Conservation (phyloP, 2,329 filamentous ascomycete genomes). For the Fusarium poae region DNA sequence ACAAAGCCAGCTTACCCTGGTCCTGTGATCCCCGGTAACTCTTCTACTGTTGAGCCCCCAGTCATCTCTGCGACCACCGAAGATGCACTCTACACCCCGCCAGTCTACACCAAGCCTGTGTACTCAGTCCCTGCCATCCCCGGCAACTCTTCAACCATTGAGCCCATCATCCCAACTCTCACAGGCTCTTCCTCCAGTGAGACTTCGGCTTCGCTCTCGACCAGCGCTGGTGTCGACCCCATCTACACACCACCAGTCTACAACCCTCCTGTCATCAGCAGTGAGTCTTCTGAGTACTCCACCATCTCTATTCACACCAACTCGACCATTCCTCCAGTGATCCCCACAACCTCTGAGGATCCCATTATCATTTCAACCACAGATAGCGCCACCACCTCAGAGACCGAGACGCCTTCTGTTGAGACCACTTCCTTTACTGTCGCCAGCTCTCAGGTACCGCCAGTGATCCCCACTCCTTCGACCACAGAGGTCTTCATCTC, state of each 20-base stretch:
- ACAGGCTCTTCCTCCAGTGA: background rate
- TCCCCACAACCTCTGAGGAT: constrained; percentile 9
- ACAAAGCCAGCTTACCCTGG: constrained; percentile 9
- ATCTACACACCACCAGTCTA: constrained; percentile 32
- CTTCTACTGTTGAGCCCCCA: constrained; percentile 6
- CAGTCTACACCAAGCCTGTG: constrained; percentile 27
- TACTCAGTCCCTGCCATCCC: constrained; percentile 15
- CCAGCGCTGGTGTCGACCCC: constrained; percentile 12
- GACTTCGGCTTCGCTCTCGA: background rate
- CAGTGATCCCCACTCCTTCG: constrained; percentile 3
- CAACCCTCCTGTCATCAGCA: constrained; percentile 8
- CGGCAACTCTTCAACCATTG: constrained; percentile 22
- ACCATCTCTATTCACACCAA: constrained; percentile 11
- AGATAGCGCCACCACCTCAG: constrained; percentile 14
- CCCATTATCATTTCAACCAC: background rate
- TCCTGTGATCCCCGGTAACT: constrained; percentile 3
- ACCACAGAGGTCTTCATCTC: background rate
- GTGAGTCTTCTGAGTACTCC: constrained; percentile 20
- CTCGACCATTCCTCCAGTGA: constrained; percentile 19
- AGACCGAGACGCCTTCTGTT: constrained; percentile 14
- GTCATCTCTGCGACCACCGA: constrained; percentile 6
- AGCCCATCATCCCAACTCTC: constrained; percentile 21
- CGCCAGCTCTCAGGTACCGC: background rate
- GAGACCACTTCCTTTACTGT: constrained; percentile 5
- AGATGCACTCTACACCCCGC: constrained; percentile 19